Percentiles rank a stretch among this genome's conserved stretches.
These are phyloP conservation scores for Neurospora cerealis DNA, from an alignment of 495 filamentous ascomycete genomes.

Conservation along the genomic window DNA sequence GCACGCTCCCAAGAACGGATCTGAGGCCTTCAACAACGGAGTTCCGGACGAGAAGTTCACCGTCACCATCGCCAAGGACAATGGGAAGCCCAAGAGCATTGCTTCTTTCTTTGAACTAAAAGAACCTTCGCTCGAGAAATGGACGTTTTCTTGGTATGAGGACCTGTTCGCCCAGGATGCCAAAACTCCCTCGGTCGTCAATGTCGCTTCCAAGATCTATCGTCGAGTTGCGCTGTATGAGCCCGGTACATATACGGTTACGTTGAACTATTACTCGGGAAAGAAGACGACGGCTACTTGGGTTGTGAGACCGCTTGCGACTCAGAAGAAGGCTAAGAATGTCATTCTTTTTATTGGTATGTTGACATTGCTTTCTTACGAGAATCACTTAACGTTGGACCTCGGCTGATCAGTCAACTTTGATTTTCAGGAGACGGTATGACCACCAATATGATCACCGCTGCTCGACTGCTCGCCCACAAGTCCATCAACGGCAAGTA, in stretches of 20 bases:
- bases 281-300: conserved; percentile 56
- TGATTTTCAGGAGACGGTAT: conserved; percentile 49
- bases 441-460: conserved; percentile 68
- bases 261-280: conserved; percentile 55
- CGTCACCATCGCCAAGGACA: conserved; percentile 55
- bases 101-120: conserved; percentile 48
- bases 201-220: conserved; percentile 62
- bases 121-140: conserved; percentile 51
- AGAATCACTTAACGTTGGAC: neutral
- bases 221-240: conserved; percentile 56
- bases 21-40: conserved; percentile 50
- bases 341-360: conserved; percentile 63
- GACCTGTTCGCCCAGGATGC: conserved; percentile 63
- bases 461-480: conserved; percentile 64
- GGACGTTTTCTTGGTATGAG: conserved; percentile 65
- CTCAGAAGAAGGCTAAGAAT: conserved; percentile 62
- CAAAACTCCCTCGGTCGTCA: conserved; percentile 51
- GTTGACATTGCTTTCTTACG: neutral
- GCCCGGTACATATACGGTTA: conserved; percentile 61
- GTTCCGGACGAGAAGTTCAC: conserved; percentile 57
- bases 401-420: neutral
- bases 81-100: conserved; percentile 34
- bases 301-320: conserved; percentile 55
- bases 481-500: conserved; percentile 68
- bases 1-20: conserved; percentile 66